Conservation (phyloP, 2,329 filamentous ascomycete species). For the Aspergillus ochraceus region DNA sequence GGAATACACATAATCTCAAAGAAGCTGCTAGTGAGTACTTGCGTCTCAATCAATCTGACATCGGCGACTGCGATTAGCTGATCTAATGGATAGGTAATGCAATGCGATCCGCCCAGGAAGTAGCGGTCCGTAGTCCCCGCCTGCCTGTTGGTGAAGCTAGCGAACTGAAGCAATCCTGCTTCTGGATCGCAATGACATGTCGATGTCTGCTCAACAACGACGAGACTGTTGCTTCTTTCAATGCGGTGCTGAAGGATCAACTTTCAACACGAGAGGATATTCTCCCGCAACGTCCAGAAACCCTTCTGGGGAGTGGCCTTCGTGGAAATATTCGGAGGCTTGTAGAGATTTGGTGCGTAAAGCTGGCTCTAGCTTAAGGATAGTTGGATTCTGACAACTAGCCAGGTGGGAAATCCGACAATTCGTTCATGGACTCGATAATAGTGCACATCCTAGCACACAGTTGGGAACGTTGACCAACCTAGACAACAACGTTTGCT, state of each 20-base stretch:
- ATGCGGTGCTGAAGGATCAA: not conserved
- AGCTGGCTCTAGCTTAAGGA: too few species aligned
- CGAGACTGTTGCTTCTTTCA: not conserved
- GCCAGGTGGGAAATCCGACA: not conserved
- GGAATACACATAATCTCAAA: not conserved
- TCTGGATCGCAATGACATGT: not conserved
- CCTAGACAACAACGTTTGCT: not conserved
- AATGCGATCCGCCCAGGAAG: not conserved
- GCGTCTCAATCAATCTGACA: not conserved
- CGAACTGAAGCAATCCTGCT: not conserved
- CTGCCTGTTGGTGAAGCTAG: not conserved
- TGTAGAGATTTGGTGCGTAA: not conserved
- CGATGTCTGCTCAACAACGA: not conserved
- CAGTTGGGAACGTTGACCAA: not conserved
- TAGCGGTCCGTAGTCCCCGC: not conserved
- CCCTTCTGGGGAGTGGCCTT: not conserved
- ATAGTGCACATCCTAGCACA: not conserved
- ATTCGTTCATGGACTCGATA: not conserved
- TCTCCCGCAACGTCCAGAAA: not conserved
- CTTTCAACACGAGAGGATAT: not conserved
- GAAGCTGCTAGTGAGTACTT: not conserved
- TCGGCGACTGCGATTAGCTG: not conserved
- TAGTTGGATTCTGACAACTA: too few species aligned
- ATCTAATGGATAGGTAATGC: not conserved
- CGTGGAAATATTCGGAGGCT: not conserved